Conservation (phyloP, 176 grass and related monocot genomes). For the Chloris gayana region DNA sequence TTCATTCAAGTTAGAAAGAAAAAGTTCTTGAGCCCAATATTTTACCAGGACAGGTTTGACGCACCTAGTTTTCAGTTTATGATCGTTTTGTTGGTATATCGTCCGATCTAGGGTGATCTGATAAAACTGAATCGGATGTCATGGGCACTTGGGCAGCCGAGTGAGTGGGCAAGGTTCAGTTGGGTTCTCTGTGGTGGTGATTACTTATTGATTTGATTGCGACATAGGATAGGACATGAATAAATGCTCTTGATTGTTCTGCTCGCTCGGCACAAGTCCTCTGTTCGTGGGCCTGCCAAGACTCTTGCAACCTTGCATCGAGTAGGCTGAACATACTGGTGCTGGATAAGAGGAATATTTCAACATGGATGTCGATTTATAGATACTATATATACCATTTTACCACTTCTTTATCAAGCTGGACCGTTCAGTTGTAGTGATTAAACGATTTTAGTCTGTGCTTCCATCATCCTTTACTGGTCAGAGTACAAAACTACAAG, state of each 20-base stretch:
- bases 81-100: slow-evolving; percentile 20
- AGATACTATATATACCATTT: slow-evolving; percentile 21
- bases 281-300: not conserved
- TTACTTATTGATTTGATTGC: slow-evolving; percentile 44
- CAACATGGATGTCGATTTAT: not conserved
- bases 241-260: not conserved
- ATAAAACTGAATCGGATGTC: slow-evolving; percentile 24
- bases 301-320: not conserved
- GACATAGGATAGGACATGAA: slow-evolving; percentile 21
- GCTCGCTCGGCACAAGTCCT: not conserved
- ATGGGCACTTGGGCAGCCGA: not conserved
- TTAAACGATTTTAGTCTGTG: not conserved
- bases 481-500: slow-evolving; percentile 14
- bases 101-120: not conserved
- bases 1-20: not conserved
- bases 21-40: not conserved
- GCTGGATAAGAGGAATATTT: not conserved
- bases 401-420: not conserved
- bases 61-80: not conserved
- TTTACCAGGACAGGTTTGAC: not conserved
- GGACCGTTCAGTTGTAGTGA: not conserved
- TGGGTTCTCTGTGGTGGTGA: slow-evolving; percentile 32
- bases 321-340: slow-evolving; percentile 10
- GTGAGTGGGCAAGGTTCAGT: not conserved
- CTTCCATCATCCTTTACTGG: not conserved